Evolutionary conservation across 352 stramenopile genomes (phyloP), one percentile per base, ranked within the genome.

Genomic region (Globisporangium rhizosaccharum): DNA sequence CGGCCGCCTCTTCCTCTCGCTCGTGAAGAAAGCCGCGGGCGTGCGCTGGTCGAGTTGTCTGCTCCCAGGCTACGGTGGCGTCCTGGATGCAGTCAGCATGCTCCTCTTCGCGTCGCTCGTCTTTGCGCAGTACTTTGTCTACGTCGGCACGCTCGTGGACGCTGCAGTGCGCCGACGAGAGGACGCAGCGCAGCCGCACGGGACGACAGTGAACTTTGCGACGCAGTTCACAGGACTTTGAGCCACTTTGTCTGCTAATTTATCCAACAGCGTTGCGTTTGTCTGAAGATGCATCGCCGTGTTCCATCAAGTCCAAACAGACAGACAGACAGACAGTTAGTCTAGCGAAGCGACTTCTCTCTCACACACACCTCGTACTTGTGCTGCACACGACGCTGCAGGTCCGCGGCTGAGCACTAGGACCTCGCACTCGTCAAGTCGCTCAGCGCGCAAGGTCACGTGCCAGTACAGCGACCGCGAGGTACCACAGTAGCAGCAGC

Each of bases 11-110:
- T 92, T 96, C 23, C 75, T 92, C 14, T 93, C 81, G 14, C 93
- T 98, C 66, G 62, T 98, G 11, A 98, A 98, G 72, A 80, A 94
- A 37, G 88, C 97, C 63, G 86, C 90, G 0, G 90, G 85, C 7
- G 70, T 98, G 56, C 96, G 97, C 57, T 94, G 97, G 66, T 96
- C 92, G 66, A 90, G 92, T 15, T 77, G 91, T 53, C 63, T 98
- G 17, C 87, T 98, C 57, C 94, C 94, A 6, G 94, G 96, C 66
- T 95, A 98, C 66, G 94, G 94, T 28, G 94, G 94, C 11, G 81
- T 96, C 17, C 70, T 98, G 58, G 94, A 98, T 59, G 79, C 88
- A 10, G 79, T 96, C 2, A 88, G 97, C 62, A 89, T 83, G 46
- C 89, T 97, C 63, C 82, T 98, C 44, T 97, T 97, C 42, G 70